Percentiles rank a stretch among this genome's conserved stretches.
phyloP scores from a whole-genome alignment of 2,329 filamentous ascomycete genomes.

The Madurella fahalii region DNA sequence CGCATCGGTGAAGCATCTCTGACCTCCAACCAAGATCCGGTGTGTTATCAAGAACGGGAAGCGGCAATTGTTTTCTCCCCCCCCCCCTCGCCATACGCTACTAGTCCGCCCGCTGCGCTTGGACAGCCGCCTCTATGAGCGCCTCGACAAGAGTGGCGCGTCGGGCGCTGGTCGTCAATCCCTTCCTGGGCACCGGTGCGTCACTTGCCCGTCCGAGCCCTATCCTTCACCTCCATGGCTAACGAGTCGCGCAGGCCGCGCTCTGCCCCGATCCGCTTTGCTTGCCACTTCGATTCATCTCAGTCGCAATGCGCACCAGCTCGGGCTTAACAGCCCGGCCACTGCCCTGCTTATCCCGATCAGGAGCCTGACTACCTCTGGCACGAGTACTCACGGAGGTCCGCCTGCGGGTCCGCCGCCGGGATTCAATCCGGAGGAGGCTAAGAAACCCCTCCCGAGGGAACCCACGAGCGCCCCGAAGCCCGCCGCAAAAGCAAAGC shows the following conservation, averaged over 20 bases:
- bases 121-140: slow-evolving; percentile 43
- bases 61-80: background rate
- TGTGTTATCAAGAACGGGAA: background rate
- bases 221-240: slow-evolving; percentile 20
- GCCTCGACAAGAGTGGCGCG: slow-evolving; percentile 53
- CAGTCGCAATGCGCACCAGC: slow-evolving; percentile 42
- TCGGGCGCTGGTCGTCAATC: slow-evolving; percentile 50
- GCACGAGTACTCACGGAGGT: slow-evolving; percentile 46
- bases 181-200: slow-evolving; percentile 47
- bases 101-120: background rate
- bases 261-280: slow-evolving; percentile 42
- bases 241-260: slow-evolving; percentile 38
- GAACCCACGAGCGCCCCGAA: slow-evolving; percentile 40
- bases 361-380: slow-evolving; percentile 52
- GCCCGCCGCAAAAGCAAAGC: slow-evolving; percentile 34
- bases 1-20: slow-evolving; percentile 13
- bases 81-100: slow-evolving; percentile 2
- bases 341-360: slow-evolving; percentile 55
- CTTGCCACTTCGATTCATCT: slow-evolving; percentile 45
- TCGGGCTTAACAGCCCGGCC: slow-evolving; percentile 45
- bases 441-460: slow-evolving; percentile 74
- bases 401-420: slow-evolving; percentile 67
- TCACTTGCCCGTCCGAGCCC: slow-evolving; percentile 11
- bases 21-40: background rate
- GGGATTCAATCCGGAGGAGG: slow-evolving; percentile 85